A percentile compares a stretch with the other conserved stretches of the same genome.
These are phyloP conservation scores for Caryopteris hybrid DNA, from an alignment of 305 asterid genomes.

Conservation along the genomic window DNA sequence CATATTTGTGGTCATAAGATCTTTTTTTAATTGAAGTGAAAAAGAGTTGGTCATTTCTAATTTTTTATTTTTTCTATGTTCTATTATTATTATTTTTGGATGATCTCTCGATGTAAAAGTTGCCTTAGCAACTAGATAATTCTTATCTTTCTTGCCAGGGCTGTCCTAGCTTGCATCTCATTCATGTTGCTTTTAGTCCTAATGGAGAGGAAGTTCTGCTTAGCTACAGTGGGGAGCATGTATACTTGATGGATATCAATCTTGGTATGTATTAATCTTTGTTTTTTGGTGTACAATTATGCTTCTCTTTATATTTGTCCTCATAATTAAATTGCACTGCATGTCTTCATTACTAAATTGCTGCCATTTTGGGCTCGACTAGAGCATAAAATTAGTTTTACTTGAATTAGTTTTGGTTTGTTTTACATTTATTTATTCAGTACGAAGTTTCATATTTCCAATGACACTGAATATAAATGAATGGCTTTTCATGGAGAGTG, in stretches of 20 bases:
- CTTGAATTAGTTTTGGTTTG: not conserved
- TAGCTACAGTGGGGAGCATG: constrained; percentile 96
- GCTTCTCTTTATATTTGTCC: not conserved
- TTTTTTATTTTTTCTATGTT: not conserved
- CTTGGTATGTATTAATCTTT: constrained; percentile 38
- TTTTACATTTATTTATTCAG: constrained; percentile 3
- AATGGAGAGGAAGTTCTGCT: constrained; percentile 91
- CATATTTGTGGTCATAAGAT: not conserved
- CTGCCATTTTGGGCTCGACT: not conserved
- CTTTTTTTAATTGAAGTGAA: not conserved
- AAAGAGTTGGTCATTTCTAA: not conserved
- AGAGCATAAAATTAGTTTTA: constrained; percentile 4
- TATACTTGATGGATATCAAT: constrained; percentile 87
- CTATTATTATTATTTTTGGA: not conserved
- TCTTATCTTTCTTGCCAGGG: constrained; percentile 49
- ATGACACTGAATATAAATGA: not conserved
- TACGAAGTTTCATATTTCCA: not conserved
- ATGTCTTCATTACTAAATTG: not conserved
- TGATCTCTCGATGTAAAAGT: constrained; percentile 2
- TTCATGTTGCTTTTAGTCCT: constrained; percentile 92
- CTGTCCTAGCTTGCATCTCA: constrained; percentile 69
- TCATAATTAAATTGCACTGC: not conserved
- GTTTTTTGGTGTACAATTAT: not conserved
- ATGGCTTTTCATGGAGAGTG: not conserved
- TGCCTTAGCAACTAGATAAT: constrained; percentile 18